Evolutionary conservation across 2,329 filamentous ascomycete species (phyloP), one percentile per base, ranked within the genome.

Genomic region (Drechslerella dactyloides): DNA sequence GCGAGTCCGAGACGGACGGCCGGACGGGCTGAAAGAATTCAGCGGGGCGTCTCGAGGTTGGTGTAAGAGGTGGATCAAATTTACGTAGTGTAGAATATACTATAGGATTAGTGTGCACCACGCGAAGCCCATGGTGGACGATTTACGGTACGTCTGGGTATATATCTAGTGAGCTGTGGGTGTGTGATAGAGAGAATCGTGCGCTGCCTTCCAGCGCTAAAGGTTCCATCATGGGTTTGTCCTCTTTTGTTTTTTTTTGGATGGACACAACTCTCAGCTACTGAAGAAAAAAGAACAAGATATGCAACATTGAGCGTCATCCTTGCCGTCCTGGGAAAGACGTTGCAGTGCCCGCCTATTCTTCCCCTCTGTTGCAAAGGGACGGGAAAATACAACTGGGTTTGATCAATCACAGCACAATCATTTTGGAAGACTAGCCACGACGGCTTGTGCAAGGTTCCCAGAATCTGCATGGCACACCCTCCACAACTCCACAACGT

Each of bases 381-480:
- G 37, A 15, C 30, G 19, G 48, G 44, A 24, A 51, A 54, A 17
- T 44, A 30, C 24, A 17, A 24, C 10, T 46, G 30, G 19, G 30
- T 55, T 27, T 46, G 53, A 51, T 57, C 55, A 54, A 54, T 64
- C 19, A 21, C 55, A 53, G 56, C 56, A 44, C 15, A 48, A 48
- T 48, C 8, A 48, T 48, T 21, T 23, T 19, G 44, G 44, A 4
- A 8, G 19, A 44, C 57, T 37, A 42, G 66, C 48, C 15, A 30
- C 42, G 63, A 58, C 58, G 58, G 65, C 57, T 61, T 30, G 13
- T 37, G 21, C 35, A 40, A 54, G 44, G 52, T 64, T 61, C 68
- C 60, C 68, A 65, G 60, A 72, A 51, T 72, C 66, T 72, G 68
- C 68, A 72, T 61, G 60, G 68, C 68, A 65, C 55, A n/a, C n/a